Evolutionary conservation across 305 asterid genomes (phyloP).

Genomic region (Withania somnifera): DNA sequence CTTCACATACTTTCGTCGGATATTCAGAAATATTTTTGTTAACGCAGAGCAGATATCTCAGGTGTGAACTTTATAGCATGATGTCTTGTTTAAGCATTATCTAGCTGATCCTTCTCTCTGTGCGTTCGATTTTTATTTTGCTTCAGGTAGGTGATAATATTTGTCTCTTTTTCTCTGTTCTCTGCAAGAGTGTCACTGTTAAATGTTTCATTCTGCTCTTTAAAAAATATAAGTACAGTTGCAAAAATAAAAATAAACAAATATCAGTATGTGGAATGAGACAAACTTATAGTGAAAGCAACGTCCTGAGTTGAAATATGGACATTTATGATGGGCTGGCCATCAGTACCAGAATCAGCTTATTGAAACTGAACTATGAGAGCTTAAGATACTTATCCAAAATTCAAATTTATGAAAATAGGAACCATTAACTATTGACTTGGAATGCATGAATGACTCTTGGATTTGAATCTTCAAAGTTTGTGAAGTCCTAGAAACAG

Average conservation of each 20-base stretch:
- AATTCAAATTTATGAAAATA: too few relatives aligned
- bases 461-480: too few relatives aligned
- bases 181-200: not conserved
- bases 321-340: not conserved
- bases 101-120: not conserved
- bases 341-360: not conserved
- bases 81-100: not conserved
- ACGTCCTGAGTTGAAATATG: not conserved
- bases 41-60: conserved; percentile 85
- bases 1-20: conserved; percentile 64
- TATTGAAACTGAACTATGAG: not conserved
- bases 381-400: not conserved
- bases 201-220: not conserved
- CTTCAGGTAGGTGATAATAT: not conserved
- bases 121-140: not conserved
- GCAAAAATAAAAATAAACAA: not conserved
- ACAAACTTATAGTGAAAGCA: not conserved
- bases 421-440: too few relatives aligned
- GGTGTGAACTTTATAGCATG: conserved; percentile 26
- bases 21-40: conserved; percentile 72
- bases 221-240: not conserved
- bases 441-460: too few relatives aligned
- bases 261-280: not conserved
- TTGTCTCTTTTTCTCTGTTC: not conserved
- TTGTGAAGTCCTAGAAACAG: not conserved